Evolutionary conservation across 1,139 yeast genomes (phyloP), one percentile per base, ranked within the genome.

Genomic region (Debaryomycetaceae sp.): DNA sequence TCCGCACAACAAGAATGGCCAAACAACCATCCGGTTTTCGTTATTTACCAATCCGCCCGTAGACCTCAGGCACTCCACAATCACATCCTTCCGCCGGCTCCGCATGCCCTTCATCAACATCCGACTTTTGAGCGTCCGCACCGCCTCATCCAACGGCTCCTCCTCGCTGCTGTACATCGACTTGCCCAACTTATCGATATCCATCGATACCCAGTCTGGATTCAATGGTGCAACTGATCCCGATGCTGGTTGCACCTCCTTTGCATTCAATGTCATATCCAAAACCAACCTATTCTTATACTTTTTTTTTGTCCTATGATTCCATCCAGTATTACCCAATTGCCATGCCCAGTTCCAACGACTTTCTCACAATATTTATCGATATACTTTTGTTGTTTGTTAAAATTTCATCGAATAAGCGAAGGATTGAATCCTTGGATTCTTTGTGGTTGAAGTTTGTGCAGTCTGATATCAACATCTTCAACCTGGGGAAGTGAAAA

Each of bases 191-290:
- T 71, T 72, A 35, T 65, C 72, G 20, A 72, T 59, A 49, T 75
- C 80, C 80, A 76, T 77, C 40, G 73, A 66, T 20, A 74, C 78
- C 81, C 81, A 76, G 36, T 68, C 74, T 6, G 69, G 72, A 41
- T 62, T 65, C 53, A 47, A 56, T 46, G 41, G 52, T 38, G 39
- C 42, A 29, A 42, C 11, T 11, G 31, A 27, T 7, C 31, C 24
- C 23, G 44, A 27, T 27, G 31, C 8, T 27, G 8, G 11, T 27
- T 27, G 31, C 31, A 7, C 11, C 31, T 27, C 31, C 11, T 27
- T 27, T 11, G 11, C 31, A 8, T 27, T 11, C 31, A 27, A 8
- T 27, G 31, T 8, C 31, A 27, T 27, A 27, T 27, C 31, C 31
- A 27, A 11, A 27, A 27, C 31, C 31, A 27, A 27, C 31, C 11